Base-by-base conservation (phyloP, 352 stramenopile genomes). In the Pythium myriotylum region DNA sequence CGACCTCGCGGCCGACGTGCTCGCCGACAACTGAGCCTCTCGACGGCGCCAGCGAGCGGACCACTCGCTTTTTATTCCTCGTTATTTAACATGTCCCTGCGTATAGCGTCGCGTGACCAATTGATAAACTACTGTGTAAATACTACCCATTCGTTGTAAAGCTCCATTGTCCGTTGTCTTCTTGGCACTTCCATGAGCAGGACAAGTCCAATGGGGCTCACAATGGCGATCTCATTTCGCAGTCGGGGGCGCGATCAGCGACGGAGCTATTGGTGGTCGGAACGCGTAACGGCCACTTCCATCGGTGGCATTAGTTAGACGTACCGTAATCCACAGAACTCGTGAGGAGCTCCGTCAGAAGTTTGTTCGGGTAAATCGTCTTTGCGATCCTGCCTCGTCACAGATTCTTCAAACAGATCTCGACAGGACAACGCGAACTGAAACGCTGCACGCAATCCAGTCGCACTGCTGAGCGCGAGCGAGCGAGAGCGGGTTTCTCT, bases 1-100 rank as follows among this genome's bases (percentile, higher is more conserved):
- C 23, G 33, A 45, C 8, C 23, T 61, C 4, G 59, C 59, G 14
- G 50, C 50, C 29, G 22, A 52, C n/a, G 43, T 67, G 23, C 51
- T 67, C 41, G 59, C 59, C 19, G 59, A 67, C 23, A 56, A 61
- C 59, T 67, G 14, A 67, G 35, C 16, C 8, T n/a, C 40, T 10
- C 22, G 5, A n/a, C 12, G 26, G 10, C 13, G 1, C 22, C 10
- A 23, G 4, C 50, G 26, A 49, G 26, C 32, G 23, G 41, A 10
- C 40, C 29, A 46, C 19, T 46, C 47, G 19, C 14, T 47, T 59
- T 40, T 48, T 22, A 58, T 20, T 33, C 29, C 20, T 24, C 35
- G 24, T 33, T 54, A 54, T 54, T 54, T 54, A 54, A 54, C 27
- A 43, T 54, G 48, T 54, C 48, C 19, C 37, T 43, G 37, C 37